These are phyloP conservation scores for Tylopilus vinaceipallidus DNA, from an alignment of 768 basidiomycete species.

Conservation along the genomic window DNA sequence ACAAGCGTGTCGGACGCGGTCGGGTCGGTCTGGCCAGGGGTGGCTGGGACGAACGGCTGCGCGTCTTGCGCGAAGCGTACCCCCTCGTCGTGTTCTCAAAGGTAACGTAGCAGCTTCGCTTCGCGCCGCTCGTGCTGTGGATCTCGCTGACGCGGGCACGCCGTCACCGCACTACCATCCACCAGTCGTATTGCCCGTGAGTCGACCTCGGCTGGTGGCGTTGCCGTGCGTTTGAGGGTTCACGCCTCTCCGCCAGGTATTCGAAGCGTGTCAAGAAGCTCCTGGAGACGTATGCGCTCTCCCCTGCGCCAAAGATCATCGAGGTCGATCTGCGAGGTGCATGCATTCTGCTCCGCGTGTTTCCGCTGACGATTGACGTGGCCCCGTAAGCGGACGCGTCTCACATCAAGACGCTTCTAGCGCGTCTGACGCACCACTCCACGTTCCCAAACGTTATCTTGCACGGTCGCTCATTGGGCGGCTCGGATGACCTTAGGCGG, in stretches of 20 bases:
- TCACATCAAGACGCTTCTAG: constrained; percentile 63
- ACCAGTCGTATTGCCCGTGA: constrained; percentile 73
- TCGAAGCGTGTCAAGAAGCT: constrained; percentile 42
- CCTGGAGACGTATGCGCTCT: constrained; percentile 55
- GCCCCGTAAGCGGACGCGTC: constrained; percentile 46
- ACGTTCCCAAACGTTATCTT: constrained; percentile 80
- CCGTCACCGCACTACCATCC: not conserved
- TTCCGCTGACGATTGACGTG: not conserved
- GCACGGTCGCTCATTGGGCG: constrained; percentile 61
- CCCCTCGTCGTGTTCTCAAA: constrained; percentile 84
- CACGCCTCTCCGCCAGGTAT: constrained; percentile 10
- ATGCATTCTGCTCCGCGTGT: constrained; percentile 3
- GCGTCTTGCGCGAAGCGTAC: constrained; percentile 43
- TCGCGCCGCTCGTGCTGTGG: too few relatives aligned
- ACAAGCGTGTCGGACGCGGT: constrained; percentile 3
- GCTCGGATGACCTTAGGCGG: constrained; percentile 55
- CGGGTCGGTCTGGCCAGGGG: constrained; percentile 35
- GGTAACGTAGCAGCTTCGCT: constrained; percentile 38
- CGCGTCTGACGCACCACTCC: constrained; percentile 58
- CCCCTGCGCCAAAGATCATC: constrained; percentile 64
- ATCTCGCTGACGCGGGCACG: too few relatives aligned
- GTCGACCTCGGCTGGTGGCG: too few relatives aligned
- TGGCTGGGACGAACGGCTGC: constrained; percentile 34
- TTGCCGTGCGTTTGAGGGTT: not conserved
- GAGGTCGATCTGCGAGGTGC: constrained; percentile 74